These are phyloP conservation scores for Lactarius quietus DNA, from an alignment of 768 basidiomycete species.

Conservation along the genomic window DNA sequence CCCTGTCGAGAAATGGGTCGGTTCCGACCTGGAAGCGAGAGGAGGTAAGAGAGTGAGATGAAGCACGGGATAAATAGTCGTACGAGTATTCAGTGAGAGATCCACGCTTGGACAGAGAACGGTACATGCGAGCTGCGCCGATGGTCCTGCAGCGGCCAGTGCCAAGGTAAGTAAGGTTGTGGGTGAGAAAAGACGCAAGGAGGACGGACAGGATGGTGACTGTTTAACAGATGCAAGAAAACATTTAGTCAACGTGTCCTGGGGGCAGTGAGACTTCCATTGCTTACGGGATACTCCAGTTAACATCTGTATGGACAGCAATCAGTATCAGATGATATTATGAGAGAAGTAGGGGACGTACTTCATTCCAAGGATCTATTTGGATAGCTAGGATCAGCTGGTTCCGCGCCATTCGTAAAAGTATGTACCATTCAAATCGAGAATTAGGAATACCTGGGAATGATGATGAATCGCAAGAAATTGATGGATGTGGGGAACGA, in stretches of 20 bases:
- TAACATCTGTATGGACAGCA: slow-evolving; percentile 5
- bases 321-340: slow-evolving; percentile 3
- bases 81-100: slow-evolving; percentile 16
- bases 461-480: not conserved
- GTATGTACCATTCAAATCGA: slow-evolving; percentile 16
- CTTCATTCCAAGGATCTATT: slow-evolving; percentile 15
- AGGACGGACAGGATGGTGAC: not conserved
- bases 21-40: not conserved
- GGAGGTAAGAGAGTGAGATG: not conserved
- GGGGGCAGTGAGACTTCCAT: not conserved
- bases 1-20: not conserved
- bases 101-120: slow-evolving; percentile 1
- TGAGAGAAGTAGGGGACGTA: not conserved
- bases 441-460: slow-evolving; percentile 8
- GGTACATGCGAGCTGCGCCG: slow-evolving; percentile 17
- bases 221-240: not conserved
- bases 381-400: not conserved
- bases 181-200: not conserved
- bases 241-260: not conserved
- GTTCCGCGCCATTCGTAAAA: not conserved
- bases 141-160: slow-evolving; percentile 2
- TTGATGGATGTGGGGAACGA: not conserved
- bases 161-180: not conserved
- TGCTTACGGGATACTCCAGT: not conserved
- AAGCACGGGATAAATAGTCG: not conserved